Evolutionary conservation across 2,329 filamentous ascomycete species (phyloP), one percentile per base, ranked within the genome.

Genomic region (Paecilomyces sp.): DNA sequence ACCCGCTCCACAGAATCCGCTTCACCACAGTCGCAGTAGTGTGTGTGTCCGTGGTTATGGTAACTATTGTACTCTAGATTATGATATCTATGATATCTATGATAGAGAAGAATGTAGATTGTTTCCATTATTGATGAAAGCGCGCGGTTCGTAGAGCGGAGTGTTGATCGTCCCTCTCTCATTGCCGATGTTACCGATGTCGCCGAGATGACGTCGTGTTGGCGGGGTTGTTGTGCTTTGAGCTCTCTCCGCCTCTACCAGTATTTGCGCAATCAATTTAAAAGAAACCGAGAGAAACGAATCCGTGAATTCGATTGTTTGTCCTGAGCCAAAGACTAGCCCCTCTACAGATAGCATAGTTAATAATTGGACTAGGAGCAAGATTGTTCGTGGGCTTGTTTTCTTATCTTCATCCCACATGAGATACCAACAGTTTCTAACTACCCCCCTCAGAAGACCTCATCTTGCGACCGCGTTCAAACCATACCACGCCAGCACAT

Each of bases 351-450:
- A 8, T 9, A 18, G 6, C 25, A n/a, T 47, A 18, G 18, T 18
- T 47, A 22, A 47, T 47, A 47, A 47, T 47, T 47, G 15, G 41
- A 47, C 18, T 47, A 18, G 41, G 41, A 47, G 41, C 41, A 18
- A 22, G 18, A 47, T 12, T 28, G 22, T 8, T n/a, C 18, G 54
- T 53, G 24, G 22, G 22, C 51, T 53, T 51, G 2, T 51, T 9
- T 12, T 55, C 18, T 36, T 28, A 12, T 36, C 24, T 57, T 31
- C 34, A 25, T 56, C 28, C 15, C 53, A 3, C 31, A 68, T 67
- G 65, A 54, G 62, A 28, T 65, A 60, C 34, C 60, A 60, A 52
- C 67, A 64, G 64, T 62, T 65, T 68, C 66, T 67, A 56, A 66
- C 65, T 57, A 54, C 58, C 28, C 61, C 65, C 52, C 60, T 70